A percentile compares a stretch with the other conserved stretches of the same genome.
These are phyloP conservation scores for Leccinum broughii DNA, from an alignment of 768 basidiomycete genomes.

Conservation along the genomic window DNA sequence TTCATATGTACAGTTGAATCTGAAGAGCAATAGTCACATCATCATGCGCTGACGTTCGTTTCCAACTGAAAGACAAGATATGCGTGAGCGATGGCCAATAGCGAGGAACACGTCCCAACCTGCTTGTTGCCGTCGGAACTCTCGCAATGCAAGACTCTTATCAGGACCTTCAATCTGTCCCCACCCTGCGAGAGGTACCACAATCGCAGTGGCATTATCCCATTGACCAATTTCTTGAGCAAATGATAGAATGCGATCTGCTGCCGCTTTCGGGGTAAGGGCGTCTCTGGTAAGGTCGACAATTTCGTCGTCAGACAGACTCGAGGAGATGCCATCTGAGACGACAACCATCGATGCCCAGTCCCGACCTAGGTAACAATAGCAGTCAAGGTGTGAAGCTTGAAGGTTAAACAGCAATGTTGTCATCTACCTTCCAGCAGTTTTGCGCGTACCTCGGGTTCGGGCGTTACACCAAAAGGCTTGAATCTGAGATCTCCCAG, in stretches of 20 bases:
- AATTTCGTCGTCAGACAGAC: conserved; percentile 92
- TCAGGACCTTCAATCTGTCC: conserved; percentile 78
- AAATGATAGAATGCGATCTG: conserved; percentile 78
- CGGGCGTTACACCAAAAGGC: conserved; percentile 87
- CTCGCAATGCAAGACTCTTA: conserved; percentile 75
- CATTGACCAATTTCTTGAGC: conserved; percentile 81
- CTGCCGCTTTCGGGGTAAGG: conserved; percentile 74
- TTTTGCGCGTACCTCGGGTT: conserved; percentile 81
- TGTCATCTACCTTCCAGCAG: conserved; percentile 64
- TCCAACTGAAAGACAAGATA: conserved; percentile 45
- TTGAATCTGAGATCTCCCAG: conserved; percentile 90
- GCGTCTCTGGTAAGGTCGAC: conserved; percentile 82
- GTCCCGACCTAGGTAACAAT: conserved; percentile 56
- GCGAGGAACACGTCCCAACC: conserved; percentile 36
- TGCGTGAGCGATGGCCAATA: conserved; percentile 4
- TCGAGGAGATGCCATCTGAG: conserved; percentile 93
- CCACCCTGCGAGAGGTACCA: conserved; percentile 94
- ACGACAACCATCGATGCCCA: conserved; percentile 87
- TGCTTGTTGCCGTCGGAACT: conserved; percentile 72
- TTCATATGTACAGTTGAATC: background rate
- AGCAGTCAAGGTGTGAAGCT: background rate
- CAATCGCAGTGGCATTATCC: conserved; percentile 90
- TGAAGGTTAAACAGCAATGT: background rate
- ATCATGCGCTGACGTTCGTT: conserved; percentile 59
- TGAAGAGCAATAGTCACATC: conserved; percentile 35